Conservation (phyloP, 805 yeast species). For the Ogataea ramenticola region DNA sequence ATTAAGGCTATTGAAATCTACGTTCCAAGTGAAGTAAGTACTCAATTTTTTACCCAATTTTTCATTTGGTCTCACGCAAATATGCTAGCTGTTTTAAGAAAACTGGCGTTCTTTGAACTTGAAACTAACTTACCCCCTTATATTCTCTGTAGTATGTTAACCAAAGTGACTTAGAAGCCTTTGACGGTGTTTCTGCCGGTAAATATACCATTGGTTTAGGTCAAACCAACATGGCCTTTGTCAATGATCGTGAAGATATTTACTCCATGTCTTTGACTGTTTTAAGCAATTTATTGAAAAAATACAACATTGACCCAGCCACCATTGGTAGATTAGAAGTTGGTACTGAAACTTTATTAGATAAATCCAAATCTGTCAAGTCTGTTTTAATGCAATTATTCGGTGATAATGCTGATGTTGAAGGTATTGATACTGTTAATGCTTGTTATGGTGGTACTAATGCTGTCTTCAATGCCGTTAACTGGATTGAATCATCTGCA, state of each 20-base stretch:
- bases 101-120: no score
- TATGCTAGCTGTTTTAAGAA: no score
- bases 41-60: not conserved
- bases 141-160: slow-evolving; percentile 47
- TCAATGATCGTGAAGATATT: slow-evolving; percentile 95
- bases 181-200: slow-evolving; percentile 84
- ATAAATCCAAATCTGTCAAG: slow-evolving; percentile 95
- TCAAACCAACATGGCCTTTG: slow-evolving; percentile 96
- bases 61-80: no score
- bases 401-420: slow-evolving; percentile 82
- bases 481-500: slow-evolving; percentile 92
- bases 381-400: slow-evolving; percentile 92
- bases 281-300: slow-evolving; percentile 63
- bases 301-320: slow-evolving; percentile 76
- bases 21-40: slow-evolving; percentile 65
- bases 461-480: slow-evolving; percentile 86
- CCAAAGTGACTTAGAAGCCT: slow-evolving; percentile 81
- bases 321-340: slow-evolving; percentile 92
- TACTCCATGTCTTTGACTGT: slow-evolving; percentile 94
- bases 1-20: slow-evolving; percentile 94
- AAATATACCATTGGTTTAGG: slow-evolving; percentile 98
- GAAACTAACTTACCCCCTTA: no score
- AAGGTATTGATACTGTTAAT: slow-evolving; percentile 92
- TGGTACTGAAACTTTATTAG: slow-evolving; percentile 95
- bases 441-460: slow-evolving; percentile 99